Evolutionary conservation across 1,139 yeast species (phyloP).

Genomic region (Martiniozyma asiatica): DNA sequence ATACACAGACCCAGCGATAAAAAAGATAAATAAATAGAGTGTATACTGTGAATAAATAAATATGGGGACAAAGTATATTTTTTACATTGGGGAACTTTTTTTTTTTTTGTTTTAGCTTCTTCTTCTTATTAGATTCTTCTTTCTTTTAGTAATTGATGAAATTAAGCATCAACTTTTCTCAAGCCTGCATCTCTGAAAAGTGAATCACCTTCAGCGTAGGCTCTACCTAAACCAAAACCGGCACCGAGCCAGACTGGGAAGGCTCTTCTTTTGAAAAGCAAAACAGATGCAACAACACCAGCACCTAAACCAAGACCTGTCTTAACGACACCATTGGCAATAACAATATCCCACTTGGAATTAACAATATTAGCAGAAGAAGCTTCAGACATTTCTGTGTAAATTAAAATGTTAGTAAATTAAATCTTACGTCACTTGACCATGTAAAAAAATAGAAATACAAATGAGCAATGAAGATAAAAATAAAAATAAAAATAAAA

Average conservation of each 20-base stretch:
- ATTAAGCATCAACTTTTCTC: constrained; percentile 55
- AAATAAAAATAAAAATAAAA: too few relatives aligned
- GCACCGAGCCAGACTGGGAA: constrained; percentile 96
- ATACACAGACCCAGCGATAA: too few relatives aligned
- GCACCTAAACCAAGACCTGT: constrained; percentile 97
- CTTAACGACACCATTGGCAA: constrained; percentile 88
- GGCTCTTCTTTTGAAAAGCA: constrained; percentile 83
- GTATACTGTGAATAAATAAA: too few relatives aligned
- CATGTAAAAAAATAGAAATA: not conserved
- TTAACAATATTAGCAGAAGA: constrained; percentile 19
- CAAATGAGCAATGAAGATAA: not conserved
- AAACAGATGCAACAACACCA: constrained; percentile 89
- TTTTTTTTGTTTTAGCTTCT: too few relatives aligned
- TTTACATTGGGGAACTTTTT: too few relatives aligned
- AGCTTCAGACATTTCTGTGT: constrained; percentile 15
- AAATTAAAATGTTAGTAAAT: not conserved
- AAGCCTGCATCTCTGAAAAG: constrained; percentile 78
- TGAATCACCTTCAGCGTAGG: constrained; percentile 96
- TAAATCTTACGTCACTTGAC: not conserved
- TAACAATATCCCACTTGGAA: constrained; percentile 82
- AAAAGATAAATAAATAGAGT: too few relatives aligned
- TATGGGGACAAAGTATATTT: too few relatives aligned
- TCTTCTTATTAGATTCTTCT: too few relatives aligned
- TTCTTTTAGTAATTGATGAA: too few relatives aligned
- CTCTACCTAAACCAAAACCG: constrained; percentile 96